phyloP scores from a whole-genome alignment of 805 yeast genomes.

The Metschnikowia aberdeeniae region DNA sequence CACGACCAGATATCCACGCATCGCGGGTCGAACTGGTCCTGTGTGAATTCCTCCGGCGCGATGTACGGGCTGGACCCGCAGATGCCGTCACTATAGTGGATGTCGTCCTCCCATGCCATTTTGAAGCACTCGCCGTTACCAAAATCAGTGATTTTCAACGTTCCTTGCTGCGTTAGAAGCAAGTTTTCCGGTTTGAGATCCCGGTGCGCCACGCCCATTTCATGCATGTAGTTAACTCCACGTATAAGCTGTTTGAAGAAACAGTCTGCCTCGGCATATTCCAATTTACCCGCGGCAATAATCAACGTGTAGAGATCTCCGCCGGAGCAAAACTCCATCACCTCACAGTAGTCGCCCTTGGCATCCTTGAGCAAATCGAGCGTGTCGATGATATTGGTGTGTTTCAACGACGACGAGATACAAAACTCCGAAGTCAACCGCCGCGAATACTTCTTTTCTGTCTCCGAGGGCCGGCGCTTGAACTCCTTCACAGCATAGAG shows the following conservation, averaged over 20 bases:
- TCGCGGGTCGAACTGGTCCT: conserved; percentile 70
- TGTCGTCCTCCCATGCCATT: conserved; percentile 78
- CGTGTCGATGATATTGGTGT: conserved; percentile 72
- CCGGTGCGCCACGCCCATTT: conserved; percentile 84
- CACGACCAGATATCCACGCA: conserved; percentile 89
- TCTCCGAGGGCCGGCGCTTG: conserved; percentile 56
- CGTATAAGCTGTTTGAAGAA: conserved; percentile 79
- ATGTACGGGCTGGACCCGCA: conserved; percentile 88
- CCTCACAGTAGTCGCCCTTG: conserved; percentile 78
- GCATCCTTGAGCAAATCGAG: conserved; percentile 76
- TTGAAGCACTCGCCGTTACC: conserved; percentile 81
- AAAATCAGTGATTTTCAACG: conserved; percentile 79
- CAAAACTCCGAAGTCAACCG: conserved; percentile 80
- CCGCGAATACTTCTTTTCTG: conserved; percentile 62
- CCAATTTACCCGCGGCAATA: conserved; percentile 72
- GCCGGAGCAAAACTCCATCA: conserved; percentile 80
- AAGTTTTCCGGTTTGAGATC: conserved; percentile 88
- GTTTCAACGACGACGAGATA: conserved; percentile 73
- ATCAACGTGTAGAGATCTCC: conserved; percentile 76
- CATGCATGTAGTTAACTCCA: conserved; percentile 86
- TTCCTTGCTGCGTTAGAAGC: conserved; percentile 66
- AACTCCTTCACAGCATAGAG: conserved; percentile 88
- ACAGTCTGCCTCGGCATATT: conserved; percentile 83
- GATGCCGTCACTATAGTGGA: conserved; percentile 68
- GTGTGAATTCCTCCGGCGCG: conserved; percentile 80